Percentiles rank a stretch among this genome's conserved stretches.
Conservation (phyloP, 805 yeast species). For the Metschnikowia amazonensis region DNA sequence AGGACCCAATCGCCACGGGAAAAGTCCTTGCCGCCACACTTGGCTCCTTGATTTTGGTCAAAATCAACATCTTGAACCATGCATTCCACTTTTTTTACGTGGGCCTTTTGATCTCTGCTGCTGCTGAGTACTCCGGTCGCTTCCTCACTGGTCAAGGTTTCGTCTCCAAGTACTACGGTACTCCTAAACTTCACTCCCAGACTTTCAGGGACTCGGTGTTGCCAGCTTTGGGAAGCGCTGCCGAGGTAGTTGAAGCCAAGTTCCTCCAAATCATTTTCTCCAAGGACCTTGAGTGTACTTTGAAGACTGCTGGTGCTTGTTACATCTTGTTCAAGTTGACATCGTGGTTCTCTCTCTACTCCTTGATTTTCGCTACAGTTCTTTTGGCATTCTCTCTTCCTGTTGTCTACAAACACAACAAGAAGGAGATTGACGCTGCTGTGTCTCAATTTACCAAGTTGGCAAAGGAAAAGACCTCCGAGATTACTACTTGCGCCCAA, state of each 20-base stretch:
- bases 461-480: slow-evolving; percentile 50
- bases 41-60: slow-evolving; percentile 51
- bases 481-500: slow-evolving; percentile 36
- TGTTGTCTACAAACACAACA: slow-evolving; percentile 64
- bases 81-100: slow-evolving; percentile 58
- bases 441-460: slow-evolving; percentile 42
- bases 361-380: slow-evolving; percentile 54
- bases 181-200: slow-evolving; percentile 36
- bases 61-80: slow-evolving; percentile 60
- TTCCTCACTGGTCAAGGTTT: slow-evolving; percentile 74
- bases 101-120: slow-evolving; percentile 59
- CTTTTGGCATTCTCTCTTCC: slow-evolving; percentile 72
- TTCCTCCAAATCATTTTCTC: slow-evolving; percentile 60
- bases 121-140: slow-evolving; percentile 74
- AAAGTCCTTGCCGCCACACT: slow-evolving; percentile 67
- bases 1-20: slow-evolving; percentile 71
- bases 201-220: slow-evolving; percentile 34
- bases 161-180: slow-evolving; percentile 70
- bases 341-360: slow-evolving; percentile 69
- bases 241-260: slow-evolving; percentile 50
- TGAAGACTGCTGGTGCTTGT: slow-evolving; percentile 65
- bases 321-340: slow-evolving; percentile 69
- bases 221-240: slow-evolving; percentile 42
- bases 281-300: slow-evolving; percentile 66
- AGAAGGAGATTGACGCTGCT: slow-evolving; percentile 70